Base-by-base conservation (phyloP, 1,284 basidiomycete species). In the Xanthoconium separans region DNA sequence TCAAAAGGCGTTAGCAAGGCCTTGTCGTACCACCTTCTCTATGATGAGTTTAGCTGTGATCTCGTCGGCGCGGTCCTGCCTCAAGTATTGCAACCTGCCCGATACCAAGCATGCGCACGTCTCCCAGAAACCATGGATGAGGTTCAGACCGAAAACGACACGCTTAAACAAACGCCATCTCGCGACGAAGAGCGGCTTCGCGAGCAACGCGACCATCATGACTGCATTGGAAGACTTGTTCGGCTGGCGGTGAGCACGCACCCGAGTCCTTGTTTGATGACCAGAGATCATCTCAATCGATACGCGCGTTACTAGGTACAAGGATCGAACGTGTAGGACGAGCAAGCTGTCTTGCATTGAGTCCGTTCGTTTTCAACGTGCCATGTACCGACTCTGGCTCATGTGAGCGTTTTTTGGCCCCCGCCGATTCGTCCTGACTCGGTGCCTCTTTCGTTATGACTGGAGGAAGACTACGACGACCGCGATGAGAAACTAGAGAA, bases 341-440 rank as follows among this genome's bases (percentile, higher is more conserved):
- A 73, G 67, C 45, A 60, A 56, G 20, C 53, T 74, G 18, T 58
- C 61, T 18, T 47, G 51, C 3, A 31, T 56, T 15, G 70, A 73
- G 54, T 74, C 69, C 1, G 58, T 56, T 50, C 62, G 62, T 9
- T 73, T 75, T 51, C 64, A 61, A 20, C 58, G 62, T 36, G 66
- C 67, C 7, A 51, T 72, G 34, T 71, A 71, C 53, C 64, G 66
- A 6, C 42, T 73, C 13, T 67, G 68, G 64, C 56, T 70, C 16
- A 58, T 66, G 46, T 62, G 64, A 16, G 49, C 16, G 15, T 22
- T 61, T 10, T 54, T 34, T 13, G 55, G 50, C 27, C 42, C 43
- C 2, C 52, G 45, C 31, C 40, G 44, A 22, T 53, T 37, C 13
- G 7, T n/a, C n/a, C n/a, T n/a, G n/a, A n/a, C 0, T 39, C 16